These are phyloP conservation scores for Pseudogymnoascus sp. DNA, from an alignment of 2,329 filamentous ascomycete species.

Conservation along the genomic window DNA sequence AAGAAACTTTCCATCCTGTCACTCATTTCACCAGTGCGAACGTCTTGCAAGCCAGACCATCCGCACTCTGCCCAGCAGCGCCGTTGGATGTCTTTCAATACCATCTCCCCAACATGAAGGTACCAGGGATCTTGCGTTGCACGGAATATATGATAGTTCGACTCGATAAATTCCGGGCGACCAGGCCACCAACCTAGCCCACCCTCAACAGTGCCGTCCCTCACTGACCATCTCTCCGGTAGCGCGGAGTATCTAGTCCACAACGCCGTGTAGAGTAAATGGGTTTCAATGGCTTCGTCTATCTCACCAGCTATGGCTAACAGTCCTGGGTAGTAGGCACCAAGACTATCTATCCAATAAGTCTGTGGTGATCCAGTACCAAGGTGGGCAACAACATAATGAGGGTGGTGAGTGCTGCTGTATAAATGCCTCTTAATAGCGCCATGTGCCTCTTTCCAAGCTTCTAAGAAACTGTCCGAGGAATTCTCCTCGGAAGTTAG, in stretches of 20 bases:
- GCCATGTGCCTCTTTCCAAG: conserved; percentile 78
- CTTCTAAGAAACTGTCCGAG: conserved; percentile 67
- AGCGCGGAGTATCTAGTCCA: conserved; percentile 94
- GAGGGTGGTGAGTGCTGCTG: conserved; percentile 74
- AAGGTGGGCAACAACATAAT: conserved; percentile 86
- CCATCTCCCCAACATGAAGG: conserved; percentile 92
- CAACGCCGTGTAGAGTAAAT: conserved; percentile 81
- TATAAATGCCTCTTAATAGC: conserved; percentile 91
- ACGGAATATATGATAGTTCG: conserved; percentile 89
- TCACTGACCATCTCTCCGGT: conserved; percentile 87
- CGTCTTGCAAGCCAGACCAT: conserved; percentile 83
- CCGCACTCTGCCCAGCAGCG: conserved; percentile 87
- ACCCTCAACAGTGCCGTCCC: conserved; percentile 73
- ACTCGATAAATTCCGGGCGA: conserved; percentile 93
- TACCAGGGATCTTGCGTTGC: conserved; percentile 96
- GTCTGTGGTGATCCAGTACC: conserved; percentile 80
- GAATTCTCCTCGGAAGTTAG: conserved; percentile 59
- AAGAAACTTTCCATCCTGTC: conserved; percentile 99
- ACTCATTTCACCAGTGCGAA: conserved; percentile 72
- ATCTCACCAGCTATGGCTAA: conserved; percentile 79
- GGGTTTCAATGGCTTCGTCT: conserved; percentile 83
- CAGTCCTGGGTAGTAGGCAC: conserved; percentile 88
- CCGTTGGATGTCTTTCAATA: conserved; percentile 74
- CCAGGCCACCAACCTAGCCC: conserved; percentile 93
- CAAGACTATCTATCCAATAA: conserved; percentile 93